phyloP scores from a whole-genome alignment of 352 stramenopile genomes.

The Pythium folliculosum region DNA sequence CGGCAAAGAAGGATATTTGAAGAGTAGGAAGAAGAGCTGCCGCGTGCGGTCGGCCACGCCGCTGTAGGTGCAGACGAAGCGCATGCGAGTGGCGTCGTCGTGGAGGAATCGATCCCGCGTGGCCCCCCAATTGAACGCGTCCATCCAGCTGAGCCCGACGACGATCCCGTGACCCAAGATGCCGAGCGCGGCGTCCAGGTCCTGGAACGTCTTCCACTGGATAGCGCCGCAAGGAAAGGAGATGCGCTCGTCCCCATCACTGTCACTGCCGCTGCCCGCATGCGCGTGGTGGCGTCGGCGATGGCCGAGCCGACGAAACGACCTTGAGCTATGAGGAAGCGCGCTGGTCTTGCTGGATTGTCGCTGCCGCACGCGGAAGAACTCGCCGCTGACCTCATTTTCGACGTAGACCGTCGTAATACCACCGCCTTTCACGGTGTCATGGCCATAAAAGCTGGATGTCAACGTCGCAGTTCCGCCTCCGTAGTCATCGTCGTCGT shows the following conservation, averaged over 20 bases:
- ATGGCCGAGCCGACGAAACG: slow-evolving; percentile 12
- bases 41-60: slow-evolving; percentile 51
- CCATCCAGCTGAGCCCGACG: slow-evolving; percentile 66
- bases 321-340: background rate
- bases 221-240: slow-evolving; percentile 14
- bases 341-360: slow-evolving; percentile 3
- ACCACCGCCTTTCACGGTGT: background rate
- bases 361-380: slow-evolving; percentile 43
- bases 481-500: slow-evolving; percentile 9
- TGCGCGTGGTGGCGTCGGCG: background rate
- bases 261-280: slow-evolving; percentile 3
- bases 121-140: slow-evolving; percentile 53
- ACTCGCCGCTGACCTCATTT: slow-evolving; percentile 63
- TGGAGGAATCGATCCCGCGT: slow-evolving; percentile 19
- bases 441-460: background rate
- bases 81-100: slow-evolving; percentile 13
- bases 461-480: too few relatives aligned
- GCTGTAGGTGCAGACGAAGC: slow-evolving; percentile 58
- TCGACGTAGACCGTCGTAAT: slow-evolving; percentile 34
- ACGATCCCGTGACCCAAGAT: slow-evolving; percentile 56
- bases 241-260: background rate
- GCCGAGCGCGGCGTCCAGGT: slow-evolving; percentile 45
- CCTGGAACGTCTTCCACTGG: background rate
- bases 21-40: slow-evolving; percentile 62
- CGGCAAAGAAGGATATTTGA: slow-evolving; percentile 70